These are phyloP conservation scores for Leavenworthia alabamica DNA, from an alignment of 345 rosid genomes.

Conservation along the genomic window DNA sequence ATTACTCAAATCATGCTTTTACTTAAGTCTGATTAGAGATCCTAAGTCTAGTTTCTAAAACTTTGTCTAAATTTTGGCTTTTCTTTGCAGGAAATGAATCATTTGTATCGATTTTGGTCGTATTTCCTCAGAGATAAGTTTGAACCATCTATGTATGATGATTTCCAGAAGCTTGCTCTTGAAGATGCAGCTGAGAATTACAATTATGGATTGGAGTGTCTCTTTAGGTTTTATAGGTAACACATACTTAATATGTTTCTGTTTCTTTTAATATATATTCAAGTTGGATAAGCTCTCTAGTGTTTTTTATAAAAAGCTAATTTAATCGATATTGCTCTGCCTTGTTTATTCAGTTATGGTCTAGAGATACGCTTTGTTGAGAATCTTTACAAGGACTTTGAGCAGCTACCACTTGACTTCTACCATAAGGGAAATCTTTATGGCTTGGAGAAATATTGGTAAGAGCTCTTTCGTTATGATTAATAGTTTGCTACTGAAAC, in stretches of 20 bases:
- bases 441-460: conserved; percentile 98
- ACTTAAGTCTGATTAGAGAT: neutral
- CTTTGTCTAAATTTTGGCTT: conserved; percentile 2
- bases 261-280: neutral
- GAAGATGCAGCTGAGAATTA: conserved; percentile 86
- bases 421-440: conserved; percentile 71
- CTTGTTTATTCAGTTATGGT: conserved; percentile 64
- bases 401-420: conserved; percentile 72
- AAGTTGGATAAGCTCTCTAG: neutral
- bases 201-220: conserved; percentile 86
- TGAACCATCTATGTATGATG: conserved; percentile 77
- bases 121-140: conserved; percentile 79
- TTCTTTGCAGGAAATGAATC: conserved; percentile 89
- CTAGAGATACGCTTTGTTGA: conserved; percentile 73
- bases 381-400: conserved; percentile 81
- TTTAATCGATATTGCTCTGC: neutral
- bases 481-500: neutral
- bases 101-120: conserved; percentile 89
- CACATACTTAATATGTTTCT: neutral
- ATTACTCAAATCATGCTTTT: neutral
- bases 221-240: conserved; percentile 97
- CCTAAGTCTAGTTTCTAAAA: neutral
- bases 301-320: neutral
- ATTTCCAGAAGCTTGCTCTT: conserved; percentile 69
- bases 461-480: conserved; percentile 6